A percentile compares a stretch with the other conserved stretches of the same genome.
phyloP scores from a whole-genome alignment of 2,329 filamentous ascomycete genomes.

The Xylogone sp. region DNA sequence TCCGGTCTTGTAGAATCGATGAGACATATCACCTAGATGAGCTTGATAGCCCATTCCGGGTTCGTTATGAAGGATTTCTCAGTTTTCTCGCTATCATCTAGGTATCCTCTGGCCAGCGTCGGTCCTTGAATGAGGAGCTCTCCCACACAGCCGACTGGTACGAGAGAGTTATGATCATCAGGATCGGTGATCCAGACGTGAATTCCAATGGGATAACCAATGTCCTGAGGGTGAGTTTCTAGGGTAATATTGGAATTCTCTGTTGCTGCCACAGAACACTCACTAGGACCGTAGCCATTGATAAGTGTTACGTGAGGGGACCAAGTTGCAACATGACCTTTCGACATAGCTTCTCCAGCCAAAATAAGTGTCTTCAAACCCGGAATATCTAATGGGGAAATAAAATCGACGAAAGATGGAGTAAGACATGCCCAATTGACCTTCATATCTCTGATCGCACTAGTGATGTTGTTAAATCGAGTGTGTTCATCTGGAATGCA shows the following conservation, averaged over 20 bases:
- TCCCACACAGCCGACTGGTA: slow-evolving; percentile 1
- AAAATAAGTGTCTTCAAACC: slow-evolving; percentile 68
- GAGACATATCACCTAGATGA: no score
- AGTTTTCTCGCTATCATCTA: slow-evolving; percentile 1
- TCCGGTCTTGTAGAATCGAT: slow-evolving; percentile 42
- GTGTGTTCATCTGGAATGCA: slow-evolving; percentile 5
- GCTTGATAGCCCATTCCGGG: neutral
- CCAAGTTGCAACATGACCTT: slow-evolving; percentile 41
- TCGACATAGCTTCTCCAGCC: slow-evolving; percentile 80
- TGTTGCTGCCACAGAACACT: slow-evolving; percentile 72
- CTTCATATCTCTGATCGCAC: slow-evolving; percentile 15
- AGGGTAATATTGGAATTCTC: neutral
- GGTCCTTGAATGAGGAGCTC: slow-evolving; percentile 7
- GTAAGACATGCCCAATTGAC: slow-evolving; percentile 35
- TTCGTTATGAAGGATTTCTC: neutral
- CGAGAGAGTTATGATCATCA: slow-evolving; percentile 2
- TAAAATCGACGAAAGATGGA: slow-evolving; percentile 65
- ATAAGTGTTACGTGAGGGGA: slow-evolving; percentile 29
- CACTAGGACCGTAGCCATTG: slow-evolving; percentile 73
- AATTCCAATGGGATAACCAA: neutral
- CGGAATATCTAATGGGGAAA: slow-evolving; percentile 80
- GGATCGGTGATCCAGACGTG: slow-evolving; percentile 1
- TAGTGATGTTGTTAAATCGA: neutral
- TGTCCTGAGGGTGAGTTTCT: slow-evolving; percentile 5
- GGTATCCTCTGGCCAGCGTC: slow-evolving; percentile 4